Percentiles rank a stretch among this genome's conserved stretches.
Conservation (phyloP, 768 basidiomycete species). For the Pulveroboletus sp. region DNA sequence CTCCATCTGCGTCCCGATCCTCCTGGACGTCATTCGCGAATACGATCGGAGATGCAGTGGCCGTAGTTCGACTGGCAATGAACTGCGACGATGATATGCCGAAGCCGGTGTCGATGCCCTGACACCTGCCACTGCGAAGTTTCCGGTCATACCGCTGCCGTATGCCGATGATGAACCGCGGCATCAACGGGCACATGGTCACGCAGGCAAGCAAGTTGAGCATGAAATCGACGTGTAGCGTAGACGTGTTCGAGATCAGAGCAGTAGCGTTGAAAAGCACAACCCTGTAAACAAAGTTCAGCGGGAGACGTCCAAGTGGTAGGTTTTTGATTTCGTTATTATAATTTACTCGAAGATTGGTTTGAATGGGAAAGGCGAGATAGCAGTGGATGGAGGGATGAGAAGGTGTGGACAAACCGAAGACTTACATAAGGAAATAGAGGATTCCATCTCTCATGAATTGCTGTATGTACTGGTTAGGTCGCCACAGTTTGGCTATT, state of each 20-base stretch:
- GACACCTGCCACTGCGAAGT: background rate
- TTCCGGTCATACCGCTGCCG: background rate
- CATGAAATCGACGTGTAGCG: background rate
- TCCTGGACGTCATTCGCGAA: background rate
- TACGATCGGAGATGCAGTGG: background rate
- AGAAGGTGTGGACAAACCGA: too few species aligned
- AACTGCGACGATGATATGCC: background rate
- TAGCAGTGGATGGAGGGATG: too few species aligned
- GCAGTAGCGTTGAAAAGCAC: background rate
- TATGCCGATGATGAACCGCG: conserved; percentile 8
- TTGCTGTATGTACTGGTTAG: conserved; percentile 5
- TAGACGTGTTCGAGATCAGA: background rate
- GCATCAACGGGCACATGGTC: background rate
- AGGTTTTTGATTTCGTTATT: background rate
- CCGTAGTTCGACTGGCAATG: too few species aligned
- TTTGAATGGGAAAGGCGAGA: too few species aligned
- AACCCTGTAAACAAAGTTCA: background rate
- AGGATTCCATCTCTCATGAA: conserved; percentile 4
- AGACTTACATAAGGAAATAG: conserved; percentile 3
- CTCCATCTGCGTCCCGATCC: background rate
- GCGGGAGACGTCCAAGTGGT: background rate
- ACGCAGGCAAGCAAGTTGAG: background rate
- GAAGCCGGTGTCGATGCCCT: conserved; percentile 5
- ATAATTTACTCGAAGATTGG: too few species aligned
- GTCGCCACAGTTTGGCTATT: background rate